Base-by-base conservation (phyloP, 352 stramenopile genomes). In the Globisporangium camurandrum region DNA sequence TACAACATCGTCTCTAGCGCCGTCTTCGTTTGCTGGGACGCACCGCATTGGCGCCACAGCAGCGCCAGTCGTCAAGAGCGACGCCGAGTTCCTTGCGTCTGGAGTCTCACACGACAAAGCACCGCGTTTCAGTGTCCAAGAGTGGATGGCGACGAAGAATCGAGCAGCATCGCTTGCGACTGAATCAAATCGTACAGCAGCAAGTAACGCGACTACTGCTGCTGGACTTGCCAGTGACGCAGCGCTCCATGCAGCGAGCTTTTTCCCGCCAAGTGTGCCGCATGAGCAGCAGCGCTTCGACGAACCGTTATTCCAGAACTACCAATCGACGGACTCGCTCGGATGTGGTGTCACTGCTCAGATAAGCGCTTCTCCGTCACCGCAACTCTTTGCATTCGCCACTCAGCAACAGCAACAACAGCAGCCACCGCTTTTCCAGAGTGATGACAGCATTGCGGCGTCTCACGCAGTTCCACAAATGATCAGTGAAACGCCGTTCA, bases 61-160 rank as follows among this genome's bases (percentile, higher is more conserved):
- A n/a, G n/a, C n/a, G 17, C 52, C 64, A 16, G 58, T 74, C 2
- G 49, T 86, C 2, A 53, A 70, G 20, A 75, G 50, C 26, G 62
- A 86, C 28, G 63, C 71, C 12, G 75, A 85, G 11, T 61, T 80
- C 27, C 57, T 85, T 11, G 43, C 68, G 2, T 67, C 67, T 2
- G 78, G 78, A 1, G 78, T 89, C 26, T 87, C 78, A 8, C 78
- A 89, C 34, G 78, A 89, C 26, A 82, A 80, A 38, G 73, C 63
- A 0, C 75, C 62, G 33, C 66, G 57, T 14, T 71, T 87, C 8
- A 87, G 75, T 54, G 78, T 89, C 7, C 69, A 89, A 41, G 73
- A 89, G 46, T 86, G 76, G 75, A 85, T 89, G 49, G 73, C 75
- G 2, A 87, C 46, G 41, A 87, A 87, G 41, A 65, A 64, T 7